Conservation (phyloP, 768 basidiomycete genomes). For the Trametes cinnabarina region DNA sequence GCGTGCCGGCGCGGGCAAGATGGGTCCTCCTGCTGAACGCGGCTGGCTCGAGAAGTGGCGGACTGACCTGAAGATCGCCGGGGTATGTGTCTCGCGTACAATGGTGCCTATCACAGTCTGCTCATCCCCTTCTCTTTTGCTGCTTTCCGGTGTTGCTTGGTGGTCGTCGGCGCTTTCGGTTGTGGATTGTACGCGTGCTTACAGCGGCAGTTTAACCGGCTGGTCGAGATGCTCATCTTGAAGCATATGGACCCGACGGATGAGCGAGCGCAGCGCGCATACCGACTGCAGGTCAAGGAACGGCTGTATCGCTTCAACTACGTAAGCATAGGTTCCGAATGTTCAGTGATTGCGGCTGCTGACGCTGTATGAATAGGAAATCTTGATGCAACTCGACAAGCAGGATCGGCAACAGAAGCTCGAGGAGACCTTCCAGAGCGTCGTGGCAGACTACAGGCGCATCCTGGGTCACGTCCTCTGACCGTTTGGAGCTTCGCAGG, state of each 20-base stretch:
- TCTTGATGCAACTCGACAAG: conserved; percentile 83
- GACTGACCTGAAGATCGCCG: conserved; percentile 83
- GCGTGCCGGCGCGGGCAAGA: conserved; percentile 43
- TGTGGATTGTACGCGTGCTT: conserved; percentile 1
- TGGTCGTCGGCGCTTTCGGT: neutral
- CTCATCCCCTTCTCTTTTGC: neutral
- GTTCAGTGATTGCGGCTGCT: neutral
- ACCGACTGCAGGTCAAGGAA: conserved; percentile 91
- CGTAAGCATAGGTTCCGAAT: conserved; percentile 46
- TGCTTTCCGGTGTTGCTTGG: neutral
- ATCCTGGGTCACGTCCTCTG: conserved; percentile 47
- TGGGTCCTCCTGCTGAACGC: conserved; percentile 77
- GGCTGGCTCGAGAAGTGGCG: conserved; percentile 80
- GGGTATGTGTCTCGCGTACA: conserved; percentile 45
- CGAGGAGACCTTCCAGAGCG: conserved; percentile 88
- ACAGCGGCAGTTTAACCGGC: conserved; percentile 90
- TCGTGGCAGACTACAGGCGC: conserved; percentile 80
- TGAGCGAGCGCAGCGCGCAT: conserved; percentile 53
- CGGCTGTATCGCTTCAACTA: conserved; percentile 94
- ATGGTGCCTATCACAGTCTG: neutral
- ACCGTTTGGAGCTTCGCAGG: neutral
- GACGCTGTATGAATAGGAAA: conserved; percentile 55
- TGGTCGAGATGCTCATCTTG: conserved; percentile 81
- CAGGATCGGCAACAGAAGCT: conserved; percentile 85
- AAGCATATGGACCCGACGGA: conserved; percentile 65